These are phyloP conservation scores for Lepidium sativum DNA, from an alignment of 345 rosid genomes.

Conservation along the genomic window DNA sequence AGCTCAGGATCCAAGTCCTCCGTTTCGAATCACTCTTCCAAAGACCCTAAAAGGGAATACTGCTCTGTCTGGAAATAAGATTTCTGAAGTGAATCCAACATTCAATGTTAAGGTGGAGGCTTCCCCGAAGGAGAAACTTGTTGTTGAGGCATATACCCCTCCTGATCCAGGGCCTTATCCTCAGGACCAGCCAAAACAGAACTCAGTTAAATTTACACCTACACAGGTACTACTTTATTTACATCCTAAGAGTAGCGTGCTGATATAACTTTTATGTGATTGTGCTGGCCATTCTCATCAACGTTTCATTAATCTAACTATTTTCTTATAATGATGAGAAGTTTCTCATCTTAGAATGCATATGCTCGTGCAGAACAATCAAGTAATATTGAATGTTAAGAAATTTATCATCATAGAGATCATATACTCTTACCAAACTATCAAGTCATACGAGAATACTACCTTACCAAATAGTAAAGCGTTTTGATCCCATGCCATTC, in stretches of 20 bases:
- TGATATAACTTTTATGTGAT: background rate
- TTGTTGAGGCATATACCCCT: constrained; percentile 87
- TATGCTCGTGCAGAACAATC: background rate
- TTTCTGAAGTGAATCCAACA: constrained; percentile 32
- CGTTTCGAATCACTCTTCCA: constrained; percentile 74
- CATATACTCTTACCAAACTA: background rate
- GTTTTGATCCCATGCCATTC: constrained; percentile 1
- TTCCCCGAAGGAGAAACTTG: constrained; percentile 50
- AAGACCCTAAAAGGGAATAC: constrained; percentile 52
- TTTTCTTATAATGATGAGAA: background rate
- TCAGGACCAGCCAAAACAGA: constrained; percentile 97
- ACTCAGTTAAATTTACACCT: constrained; percentile 85
- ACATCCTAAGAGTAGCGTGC: background rate
- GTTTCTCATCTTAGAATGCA: constrained; percentile 1
- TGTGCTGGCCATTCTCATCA: background rate
- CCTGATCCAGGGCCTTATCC: constrained; percentile 98
- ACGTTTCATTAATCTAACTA: background rate
- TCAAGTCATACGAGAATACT: constrained; percentile 4
- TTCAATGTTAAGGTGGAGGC: constrained; percentile 47
- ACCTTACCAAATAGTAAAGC: background rate
- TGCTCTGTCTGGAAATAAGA: constrained; percentile 79
- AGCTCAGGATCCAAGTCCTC: constrained; percentile 64
- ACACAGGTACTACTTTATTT: constrained; percentile 56
- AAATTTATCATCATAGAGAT: background rate
- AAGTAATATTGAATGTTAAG: background rate